Evolutionary conservation across 257 asterid species (phyloP).

Genomic region (Henckelia pumila): DNA sequence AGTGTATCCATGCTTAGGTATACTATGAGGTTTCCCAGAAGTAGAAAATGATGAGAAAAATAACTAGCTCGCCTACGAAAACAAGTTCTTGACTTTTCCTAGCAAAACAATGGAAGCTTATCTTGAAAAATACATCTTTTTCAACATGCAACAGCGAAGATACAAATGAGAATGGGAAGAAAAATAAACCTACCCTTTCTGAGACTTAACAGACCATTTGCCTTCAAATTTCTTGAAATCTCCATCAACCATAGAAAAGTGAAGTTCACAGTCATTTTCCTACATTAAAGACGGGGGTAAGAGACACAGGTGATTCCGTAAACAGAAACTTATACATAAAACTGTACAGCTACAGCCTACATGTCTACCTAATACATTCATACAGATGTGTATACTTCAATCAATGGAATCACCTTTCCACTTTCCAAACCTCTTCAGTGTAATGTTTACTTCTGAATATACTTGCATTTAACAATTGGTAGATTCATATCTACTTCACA

Average conservation of each 20-base stretch:
- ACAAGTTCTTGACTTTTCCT: neutral
- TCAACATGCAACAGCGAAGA: neutral
- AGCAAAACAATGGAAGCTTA: neutral
- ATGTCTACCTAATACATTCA: neutral
- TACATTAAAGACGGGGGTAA: constrained; percentile 22
- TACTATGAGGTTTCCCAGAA: neutral
- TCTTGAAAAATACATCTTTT: neutral
- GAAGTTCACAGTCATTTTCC: constrained; percentile 73
- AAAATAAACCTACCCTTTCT: constrained; percentile 45
- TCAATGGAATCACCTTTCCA: constrained; percentile 5
- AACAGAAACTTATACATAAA: neutral
- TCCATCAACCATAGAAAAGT: constrained; percentile 91
- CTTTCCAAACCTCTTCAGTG: constrained; percentile 20
- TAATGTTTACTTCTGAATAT: constrained; percentile 5
- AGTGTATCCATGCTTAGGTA: neutral
- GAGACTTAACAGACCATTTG: constrained; percentile 79
- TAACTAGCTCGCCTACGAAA: neutral
- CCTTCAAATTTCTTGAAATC: constrained; percentile 98
- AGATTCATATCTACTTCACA: neutral
- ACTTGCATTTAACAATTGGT: constrained; percentile 1
- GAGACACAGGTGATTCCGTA: neutral
- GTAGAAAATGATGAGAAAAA: neutral
- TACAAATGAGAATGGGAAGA: neutral
- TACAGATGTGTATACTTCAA: neutral
- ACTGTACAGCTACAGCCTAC: constrained; percentile 3